Evolutionary conservation across 2,329 filamentous ascomycete species (phyloP).

Genomic region (Calonectria hawksworthii): DNA sequence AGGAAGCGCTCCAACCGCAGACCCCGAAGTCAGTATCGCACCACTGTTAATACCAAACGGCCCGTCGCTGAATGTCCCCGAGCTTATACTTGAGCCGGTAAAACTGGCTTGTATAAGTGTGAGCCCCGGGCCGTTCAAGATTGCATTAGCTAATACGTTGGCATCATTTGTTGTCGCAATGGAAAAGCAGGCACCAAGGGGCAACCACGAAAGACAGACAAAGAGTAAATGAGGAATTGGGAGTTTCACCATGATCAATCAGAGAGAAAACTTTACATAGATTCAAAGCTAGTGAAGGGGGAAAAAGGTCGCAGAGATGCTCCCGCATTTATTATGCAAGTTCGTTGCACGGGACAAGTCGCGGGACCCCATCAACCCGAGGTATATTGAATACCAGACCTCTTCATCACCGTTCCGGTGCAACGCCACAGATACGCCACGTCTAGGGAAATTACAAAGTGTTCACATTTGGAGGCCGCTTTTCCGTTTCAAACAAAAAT

Average conservation of each 20-base stretch:
- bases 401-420: background rate
- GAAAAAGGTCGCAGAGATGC: background rate
- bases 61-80: constrained; percentile 25
- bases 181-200: background rate
- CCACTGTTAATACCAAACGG: constrained; percentile 30
- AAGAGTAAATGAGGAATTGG: background rate
- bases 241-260: background rate
- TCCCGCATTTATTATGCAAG: background rate
- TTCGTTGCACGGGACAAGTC: background rate
- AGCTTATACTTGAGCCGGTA: background rate
- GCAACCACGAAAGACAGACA: background rate
- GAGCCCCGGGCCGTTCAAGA: constrained; percentile 22
- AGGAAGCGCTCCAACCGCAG: constrained; percentile 14
- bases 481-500: background rate
- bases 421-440: background rate
- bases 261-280: background rate
- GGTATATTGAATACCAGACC: background rate
- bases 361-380: background rate
- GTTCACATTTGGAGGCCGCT: background rate
- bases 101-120: constrained; percentile 10
- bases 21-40: constrained; percentile 26
- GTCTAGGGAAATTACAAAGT: background rate
- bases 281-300: background rate
- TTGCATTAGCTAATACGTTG: constrained; percentile 8
- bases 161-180: constrained; percentile 4